Percentiles rank a stretch among this genome's conserved stretches.
Evolutionary conservation across 2,329 filamentous ascomycete species (phyloP).

Genomic region (Pestalotiopsis sp.): DNA sequence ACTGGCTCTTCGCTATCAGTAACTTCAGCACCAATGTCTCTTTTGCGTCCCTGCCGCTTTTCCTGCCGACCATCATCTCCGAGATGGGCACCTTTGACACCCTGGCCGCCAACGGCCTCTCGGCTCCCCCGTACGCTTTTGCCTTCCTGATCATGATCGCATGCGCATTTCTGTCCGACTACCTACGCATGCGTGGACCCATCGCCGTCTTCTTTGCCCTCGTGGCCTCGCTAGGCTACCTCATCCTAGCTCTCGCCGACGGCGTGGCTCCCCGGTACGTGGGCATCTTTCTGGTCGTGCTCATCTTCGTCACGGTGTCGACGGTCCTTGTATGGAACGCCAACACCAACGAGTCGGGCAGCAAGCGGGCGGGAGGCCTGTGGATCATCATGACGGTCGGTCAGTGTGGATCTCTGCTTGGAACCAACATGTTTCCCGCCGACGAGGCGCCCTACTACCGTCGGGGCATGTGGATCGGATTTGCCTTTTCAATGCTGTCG

Average conservation of each 20-base stretch:
- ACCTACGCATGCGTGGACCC: neutral
- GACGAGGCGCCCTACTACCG: neutral
- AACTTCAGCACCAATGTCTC: slow-evolving; percentile 1
- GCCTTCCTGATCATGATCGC: neutral
- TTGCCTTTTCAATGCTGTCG: neutral
- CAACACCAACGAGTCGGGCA: neutral
- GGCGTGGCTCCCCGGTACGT: neutral
- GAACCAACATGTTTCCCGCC: neutral
- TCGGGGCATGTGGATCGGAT: neutral
- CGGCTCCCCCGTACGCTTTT: neutral
- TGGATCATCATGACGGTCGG: slow-evolving; percentile 1
- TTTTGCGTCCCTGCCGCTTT: neutral
- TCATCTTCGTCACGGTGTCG: neutral
- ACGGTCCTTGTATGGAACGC: neutral
- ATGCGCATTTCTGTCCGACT: neutral
- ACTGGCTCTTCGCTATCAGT: neutral
- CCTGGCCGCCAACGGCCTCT: neutral
- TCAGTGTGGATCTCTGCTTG: neutral
- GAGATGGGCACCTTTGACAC: neutral
- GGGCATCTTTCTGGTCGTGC: neutral
- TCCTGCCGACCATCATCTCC: neutral
- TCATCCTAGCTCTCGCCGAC: neutral
- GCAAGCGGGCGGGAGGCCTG: neutral
- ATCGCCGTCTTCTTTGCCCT: neutral
- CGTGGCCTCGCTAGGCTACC: neutral